Conservation (phyloP, 2,329 filamentous ascomycete species). For the Madurella mycetomatis region DNA sequence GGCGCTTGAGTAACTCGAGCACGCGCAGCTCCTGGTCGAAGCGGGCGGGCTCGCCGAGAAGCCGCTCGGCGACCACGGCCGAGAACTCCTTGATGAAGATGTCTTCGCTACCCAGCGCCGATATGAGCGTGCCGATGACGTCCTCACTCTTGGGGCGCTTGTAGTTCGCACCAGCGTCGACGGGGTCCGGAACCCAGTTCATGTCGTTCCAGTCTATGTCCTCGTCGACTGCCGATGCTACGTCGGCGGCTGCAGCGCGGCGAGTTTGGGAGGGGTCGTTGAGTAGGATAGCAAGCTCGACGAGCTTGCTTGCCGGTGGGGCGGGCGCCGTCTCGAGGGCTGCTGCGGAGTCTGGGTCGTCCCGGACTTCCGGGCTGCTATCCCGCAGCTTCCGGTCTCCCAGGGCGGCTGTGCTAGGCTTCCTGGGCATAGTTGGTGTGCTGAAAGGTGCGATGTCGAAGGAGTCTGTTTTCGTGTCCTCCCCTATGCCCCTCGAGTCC, state of each 20-base stretch:
- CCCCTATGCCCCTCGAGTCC: background rate
- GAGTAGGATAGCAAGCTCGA: conserved; percentile 64
- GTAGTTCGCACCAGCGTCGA: conserved; percentile 90
- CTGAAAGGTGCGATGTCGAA: conserved; percentile 3
- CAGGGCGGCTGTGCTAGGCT: background rate
- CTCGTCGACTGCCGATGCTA: conserved; percentile 46
- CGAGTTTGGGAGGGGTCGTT: conserved; percentile 55
- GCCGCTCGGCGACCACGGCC: conserved; percentile 76
- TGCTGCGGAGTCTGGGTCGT: background rate
- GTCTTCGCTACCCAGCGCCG: conserved; percentile 82
- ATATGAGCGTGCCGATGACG: conserved; percentile 83
- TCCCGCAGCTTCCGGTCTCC: conserved; percentile 1
- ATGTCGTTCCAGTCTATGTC: conserved; percentile 89
- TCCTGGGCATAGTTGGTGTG: conserved; percentile 13
- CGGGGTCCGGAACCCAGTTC: conserved; percentile 87
- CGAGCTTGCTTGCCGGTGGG: conserved; percentile 43
- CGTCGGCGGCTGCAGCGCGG: conserved; percentile 37
- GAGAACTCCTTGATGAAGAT: conserved; percentile 94
- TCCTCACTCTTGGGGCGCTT: conserved; percentile 84
- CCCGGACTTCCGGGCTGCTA: conserved; percentile 3
- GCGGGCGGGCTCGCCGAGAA: conserved; percentile 56
- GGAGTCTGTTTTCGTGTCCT: background rate
- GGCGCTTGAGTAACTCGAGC: conserved; percentile 78
- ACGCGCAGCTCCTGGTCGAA: conserved; percentile 80
- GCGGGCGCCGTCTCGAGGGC: background rate